Conservation (phyloP, 306 rosid genomes). For the Gastrolobium villosum region DNA sequence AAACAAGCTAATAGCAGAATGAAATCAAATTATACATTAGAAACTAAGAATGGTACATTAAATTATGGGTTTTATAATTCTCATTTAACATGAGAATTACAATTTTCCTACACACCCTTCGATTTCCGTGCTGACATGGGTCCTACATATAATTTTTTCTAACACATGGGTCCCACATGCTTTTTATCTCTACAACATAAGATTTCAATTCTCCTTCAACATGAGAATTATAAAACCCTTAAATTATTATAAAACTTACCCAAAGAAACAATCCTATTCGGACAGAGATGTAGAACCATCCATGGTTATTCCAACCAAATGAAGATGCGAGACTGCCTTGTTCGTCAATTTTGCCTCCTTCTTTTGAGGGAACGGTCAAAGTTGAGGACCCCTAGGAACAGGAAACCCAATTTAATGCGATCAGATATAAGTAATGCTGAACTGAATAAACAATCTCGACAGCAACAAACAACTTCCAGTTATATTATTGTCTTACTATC, state of each 20-base stretch:
- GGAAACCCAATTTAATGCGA: constrained; percentile 44
- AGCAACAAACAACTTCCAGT: constrained; percentile 41
- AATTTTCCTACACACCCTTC: too few relatives aligned
- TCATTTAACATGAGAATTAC: too few relatives aligned
- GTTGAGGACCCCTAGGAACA: constrained; percentile 58
- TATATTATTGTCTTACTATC: constrained; percentile 61
- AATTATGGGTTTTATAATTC: too few relatives aligned
- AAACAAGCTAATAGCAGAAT: constrained; percentile 36
- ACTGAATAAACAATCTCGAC: constrained; percentile 25
- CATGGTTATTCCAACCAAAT: constrained; percentile 71
- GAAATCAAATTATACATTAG: constrained; percentile 15
- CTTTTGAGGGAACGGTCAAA: constrained; percentile 52
- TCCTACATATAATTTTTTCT: too few relatives aligned
- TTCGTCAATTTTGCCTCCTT: constrained; percentile 57
- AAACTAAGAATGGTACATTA: constrained; percentile 23
- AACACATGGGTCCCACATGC: too few relatives aligned
- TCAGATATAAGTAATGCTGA: constrained; percentile 43
- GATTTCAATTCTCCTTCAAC: too few relatives aligned
- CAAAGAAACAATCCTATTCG: constrained; percentile 94
- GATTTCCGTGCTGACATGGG: too few relatives aligned
- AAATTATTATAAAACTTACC: constrained; percentile 59
- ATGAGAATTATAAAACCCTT: too few relatives aligned
- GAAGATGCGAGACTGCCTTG: constrained; percentile 58
- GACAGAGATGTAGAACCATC: constrained; percentile 86
- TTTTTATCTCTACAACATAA: too few relatives aligned